Conservation (phyloP, 495 filamentous ascomycete genomes). For the Talaromyces wortmannii region DNA sequence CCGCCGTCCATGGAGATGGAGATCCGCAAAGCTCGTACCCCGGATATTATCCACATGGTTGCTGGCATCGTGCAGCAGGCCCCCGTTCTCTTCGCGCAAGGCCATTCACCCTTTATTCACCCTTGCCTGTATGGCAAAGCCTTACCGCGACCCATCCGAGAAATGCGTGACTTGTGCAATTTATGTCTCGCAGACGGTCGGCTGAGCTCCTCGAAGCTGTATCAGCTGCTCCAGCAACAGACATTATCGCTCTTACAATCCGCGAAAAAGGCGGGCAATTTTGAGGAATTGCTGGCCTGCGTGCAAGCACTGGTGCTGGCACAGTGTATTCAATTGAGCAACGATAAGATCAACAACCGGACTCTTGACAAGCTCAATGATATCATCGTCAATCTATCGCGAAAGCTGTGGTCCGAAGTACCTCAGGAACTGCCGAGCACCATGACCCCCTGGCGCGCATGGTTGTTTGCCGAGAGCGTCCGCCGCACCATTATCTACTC, state of each 20-base stretch:
- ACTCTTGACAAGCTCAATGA: slow-evolving; percentile 12
- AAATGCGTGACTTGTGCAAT: slow-evolving; percentile 16
- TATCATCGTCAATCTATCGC: slow-evolving; percentile 14
- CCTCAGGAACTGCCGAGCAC: slow-evolving; percentile 13
- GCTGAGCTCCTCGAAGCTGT: slow-evolving; percentile 5
- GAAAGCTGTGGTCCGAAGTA: slow-evolving; percentile 18
- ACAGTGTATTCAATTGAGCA: slow-evolving; percentile 26
- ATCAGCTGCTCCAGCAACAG: slow-evolving; percentile 17
- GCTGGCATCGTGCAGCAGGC: slow-evolving; percentile 12
- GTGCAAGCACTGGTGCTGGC: slow-evolving; percentile 28
- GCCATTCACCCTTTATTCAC: slow-evolving; percentile 28
- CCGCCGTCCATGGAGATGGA: slow-evolving; percentile 10
- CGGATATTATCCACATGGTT: slow-evolving; percentile 13
- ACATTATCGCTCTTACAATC: slow-evolving; percentile 8
- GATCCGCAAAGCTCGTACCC: slow-evolving; percentile 20
- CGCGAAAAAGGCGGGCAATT: slow-evolving; percentile 15
- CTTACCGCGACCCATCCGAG: slow-evolving; percentile 21
- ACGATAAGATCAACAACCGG: slow-evolving; percentile 9
- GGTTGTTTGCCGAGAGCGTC: slow-evolving; percentile 39
- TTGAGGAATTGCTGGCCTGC: slow-evolving; percentile 26
- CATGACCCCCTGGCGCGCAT: slow-evolving; percentile 28
- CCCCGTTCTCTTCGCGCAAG: slow-evolving; percentile 12
- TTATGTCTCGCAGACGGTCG: not conserved
- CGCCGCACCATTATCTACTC: slow-evolving; percentile 30
- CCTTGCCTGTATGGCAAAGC: slow-evolving; percentile 19